Conservation (phyloP, 805 yeast genomes). For the Kodamaea laetipori region DNA sequence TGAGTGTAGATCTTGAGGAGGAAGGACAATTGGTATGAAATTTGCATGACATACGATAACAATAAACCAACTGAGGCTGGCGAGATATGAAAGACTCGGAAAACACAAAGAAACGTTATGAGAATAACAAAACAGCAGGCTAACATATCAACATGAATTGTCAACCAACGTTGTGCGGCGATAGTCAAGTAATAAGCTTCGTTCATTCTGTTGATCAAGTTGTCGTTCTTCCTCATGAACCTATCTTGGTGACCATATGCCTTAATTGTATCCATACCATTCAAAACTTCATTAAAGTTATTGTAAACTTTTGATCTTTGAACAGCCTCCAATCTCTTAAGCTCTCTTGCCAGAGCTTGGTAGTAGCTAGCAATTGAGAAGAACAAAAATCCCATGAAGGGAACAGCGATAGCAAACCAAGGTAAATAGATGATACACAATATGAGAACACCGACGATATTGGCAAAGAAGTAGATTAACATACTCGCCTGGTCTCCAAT, state of each 20-base stretch:
- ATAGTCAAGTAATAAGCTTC: slow-evolving; percentile 64
- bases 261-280: slow-evolving; percentile 66
- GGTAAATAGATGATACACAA: slow-evolving; percentile 71
- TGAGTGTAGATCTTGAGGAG: slow-evolving; percentile 66
- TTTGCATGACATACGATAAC: slow-evolving; percentile 57
- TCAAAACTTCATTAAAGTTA: slow-evolving; percentile 68
- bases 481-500: slow-evolving; percentile 67
- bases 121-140: slow-evolving; percentile 55
- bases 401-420: slow-evolving; percentile 69
- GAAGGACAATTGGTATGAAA: slow-evolving; percentile 58
- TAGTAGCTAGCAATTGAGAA: slow-evolving; percentile 53
- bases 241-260: slow-evolving; percentile 51
- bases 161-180: slow-evolving; percentile 75
- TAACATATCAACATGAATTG: slow-evolving; percentile 57
- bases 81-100: slow-evolving; percentile 57
- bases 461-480: slow-evolving; percentile 53
- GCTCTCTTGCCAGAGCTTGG: slow-evolving; percentile 72
- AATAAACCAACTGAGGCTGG: slow-evolving; percentile 71
- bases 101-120: slow-evolving; percentile 59
- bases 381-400: slow-evolving; percentile 50
- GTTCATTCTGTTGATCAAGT: slow-evolving; percentile 59
- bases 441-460: slow-evolving; percentile 62
- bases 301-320: slow-evolving; percentile 71
- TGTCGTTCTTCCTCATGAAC: slow-evolving; percentile 51
- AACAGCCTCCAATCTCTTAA: slow-evolving; percentile 73